Conservation (phyloP, 2,329 filamentous ascomycete species). For the Fusarium vanettenii region DNA sequence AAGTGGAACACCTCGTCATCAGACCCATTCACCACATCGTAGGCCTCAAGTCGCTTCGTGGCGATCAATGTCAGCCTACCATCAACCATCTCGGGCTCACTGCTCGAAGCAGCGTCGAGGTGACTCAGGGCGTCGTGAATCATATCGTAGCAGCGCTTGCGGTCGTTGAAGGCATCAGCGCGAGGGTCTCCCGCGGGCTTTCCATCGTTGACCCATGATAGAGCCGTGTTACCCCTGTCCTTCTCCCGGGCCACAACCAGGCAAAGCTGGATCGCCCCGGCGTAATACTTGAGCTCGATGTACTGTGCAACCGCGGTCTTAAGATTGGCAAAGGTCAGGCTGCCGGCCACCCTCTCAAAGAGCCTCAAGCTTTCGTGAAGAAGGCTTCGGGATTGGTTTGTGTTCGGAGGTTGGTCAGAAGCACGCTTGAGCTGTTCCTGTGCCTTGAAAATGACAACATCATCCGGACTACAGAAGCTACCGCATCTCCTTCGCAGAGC, state of each 20-base stretch:
- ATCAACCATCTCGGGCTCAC: conserved; percentile 79
- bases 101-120: conserved; percentile 77
- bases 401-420: conserved; percentile 79
- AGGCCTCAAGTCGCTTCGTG: conserved; percentile 87
- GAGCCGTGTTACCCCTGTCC: conserved; percentile 87
- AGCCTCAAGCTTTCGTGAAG: conserved; percentile 90
- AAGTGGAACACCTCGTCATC: conserved; percentile 95
- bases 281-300: conserved; percentile 86
- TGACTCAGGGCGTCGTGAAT: conserved; percentile 83
- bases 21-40: conserved; percentile 88
- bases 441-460: conserved; percentile 98
- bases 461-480: conserved; percentile 96
- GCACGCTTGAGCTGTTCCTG: conserved; percentile 94
- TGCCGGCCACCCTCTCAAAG: conserved; percentile 89
- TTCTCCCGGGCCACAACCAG: conserved; percentile 84
- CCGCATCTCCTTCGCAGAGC: conserved; percentile 92
- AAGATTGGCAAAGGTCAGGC: conserved; percentile 83
- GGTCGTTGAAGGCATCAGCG: conserved; percentile 72
- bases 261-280: conserved; percentile 89
- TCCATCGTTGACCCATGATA: conserved; percentile 89
- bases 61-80: conserved; percentile 80
- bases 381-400: conserved; percentile 80
- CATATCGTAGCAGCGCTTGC: conserved; percentile 86
- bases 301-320: conserved; percentile 83
- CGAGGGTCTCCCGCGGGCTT: conserved; percentile 78